Evolutionary conservation across 495 filamentous ascomycete species (phyloP).

Genomic region (Penicillium desertorum): DNA sequence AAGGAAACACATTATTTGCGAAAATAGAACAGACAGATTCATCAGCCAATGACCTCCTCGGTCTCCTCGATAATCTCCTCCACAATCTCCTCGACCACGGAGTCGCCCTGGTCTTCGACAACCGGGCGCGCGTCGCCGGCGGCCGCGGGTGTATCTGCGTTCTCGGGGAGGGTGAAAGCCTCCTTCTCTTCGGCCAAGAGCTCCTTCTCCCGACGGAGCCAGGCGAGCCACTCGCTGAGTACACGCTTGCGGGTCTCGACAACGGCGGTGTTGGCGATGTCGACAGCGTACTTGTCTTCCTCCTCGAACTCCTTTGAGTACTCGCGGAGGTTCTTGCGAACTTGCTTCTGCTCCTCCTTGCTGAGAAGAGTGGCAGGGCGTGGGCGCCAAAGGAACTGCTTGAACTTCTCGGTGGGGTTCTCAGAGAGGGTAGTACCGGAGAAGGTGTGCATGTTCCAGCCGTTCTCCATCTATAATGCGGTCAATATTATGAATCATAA

Average conservation of each 20-base stretch:
- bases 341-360: conserved; percentile 93
- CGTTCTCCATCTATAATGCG: conserved; percentile 84
- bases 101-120: conserved; percentile 60
- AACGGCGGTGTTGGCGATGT: conserved; percentile 87
- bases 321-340: conserved; percentile 97
- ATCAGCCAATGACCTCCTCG: conserved; percentile 70
- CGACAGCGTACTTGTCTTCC: conserved; percentile 87
- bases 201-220: conserved; percentile 72
- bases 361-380: conserved; percentile 83
- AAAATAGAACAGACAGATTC: conserved; percentile 30
- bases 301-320: conserved; percentile 93
- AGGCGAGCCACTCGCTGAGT: conserved; percentile 87
- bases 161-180: conserved; percentile 62
- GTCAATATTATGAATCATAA: conserved; percentile 35
- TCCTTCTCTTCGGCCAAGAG: conserved; percentile 71
- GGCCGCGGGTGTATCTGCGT: conserved; percentile 56
- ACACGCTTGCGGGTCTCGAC: conserved; percentile 81
- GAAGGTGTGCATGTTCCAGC: conserved; percentile 98
- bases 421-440: conserved; percentile 85
- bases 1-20: conserved; percentile 45
- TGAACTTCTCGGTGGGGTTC: conserved; percentile 93
- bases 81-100: conserved; percentile 82
- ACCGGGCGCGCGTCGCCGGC: conserved; percentile 48
- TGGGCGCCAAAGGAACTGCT: conserved; percentile 93
- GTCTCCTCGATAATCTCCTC: conserved; percentile 93